These are phyloP conservation scores for Trichoderma oligosporum DNA, from an alignment of 2,329 filamentous ascomycete genomes.

Conservation along the genomic window DNA sequence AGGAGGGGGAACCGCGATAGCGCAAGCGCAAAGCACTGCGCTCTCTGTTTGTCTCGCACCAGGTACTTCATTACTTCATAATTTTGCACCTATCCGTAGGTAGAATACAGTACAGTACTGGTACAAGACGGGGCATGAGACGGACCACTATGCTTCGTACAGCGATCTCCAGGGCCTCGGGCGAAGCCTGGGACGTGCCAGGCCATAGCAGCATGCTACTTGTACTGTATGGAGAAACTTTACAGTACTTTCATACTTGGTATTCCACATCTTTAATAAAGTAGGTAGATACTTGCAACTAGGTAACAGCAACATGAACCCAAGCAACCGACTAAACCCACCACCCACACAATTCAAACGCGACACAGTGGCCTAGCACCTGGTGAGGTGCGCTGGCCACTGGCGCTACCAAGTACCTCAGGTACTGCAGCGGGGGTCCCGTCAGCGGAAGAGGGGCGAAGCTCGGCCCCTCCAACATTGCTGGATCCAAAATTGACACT, in stretches of 20 bases:
- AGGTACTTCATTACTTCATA: too few relatives aligned
- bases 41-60: not conserved
- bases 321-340: slow-evolving; percentile 4
- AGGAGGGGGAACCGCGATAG: not conserved
- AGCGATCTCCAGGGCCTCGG: slow-evolving; percentile 15
- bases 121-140: not conserved
- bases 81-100: too few relatives aligned
- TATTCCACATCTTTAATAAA: not conserved
- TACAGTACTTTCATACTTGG: not conserved
- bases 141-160: slow-evolving; percentile 7
- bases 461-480: slow-evolving; percentile 17
- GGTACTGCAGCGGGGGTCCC: slow-evolving; percentile 28
- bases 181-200: slow-evolving; percentile 2
- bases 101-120: slow-evolving; percentile 5
- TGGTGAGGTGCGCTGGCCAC: slow-evolving; percentile 24
- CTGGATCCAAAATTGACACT: not conserved
- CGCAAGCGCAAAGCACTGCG: not conserved
- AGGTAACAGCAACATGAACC: too few relatives aligned
- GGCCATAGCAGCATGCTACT: not conserved
- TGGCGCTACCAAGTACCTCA: slow-evolving; percentile 23
- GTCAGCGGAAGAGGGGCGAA: slow-evolving; percentile 22
- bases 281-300: too few relatives aligned
- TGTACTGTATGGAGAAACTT: not conserved
- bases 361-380: slow-evolving; percentile 14
- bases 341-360: slow-evolving; percentile 9